Evolutionary conservation across 2,329 filamentous ascomycete genomes (phyloP), one percentile per base, ranked within the genome.

Genomic region (Acrodontium crateriforme): DNA sequence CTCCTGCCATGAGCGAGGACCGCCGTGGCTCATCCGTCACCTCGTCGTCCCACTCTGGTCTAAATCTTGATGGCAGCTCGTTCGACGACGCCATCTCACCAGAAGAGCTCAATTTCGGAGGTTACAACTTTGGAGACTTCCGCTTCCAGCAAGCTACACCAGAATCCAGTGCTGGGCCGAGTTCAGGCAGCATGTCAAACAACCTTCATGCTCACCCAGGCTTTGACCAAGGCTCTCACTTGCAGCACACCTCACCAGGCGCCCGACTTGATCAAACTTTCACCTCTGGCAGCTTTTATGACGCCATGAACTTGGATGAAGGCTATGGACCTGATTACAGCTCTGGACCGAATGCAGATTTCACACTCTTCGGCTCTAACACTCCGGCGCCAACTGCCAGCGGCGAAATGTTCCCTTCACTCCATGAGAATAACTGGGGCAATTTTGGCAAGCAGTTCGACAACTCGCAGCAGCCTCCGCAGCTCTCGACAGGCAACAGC

Each of bases 181-280:
- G 20, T 4, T 22, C 20, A n/a, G 20, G 20, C 13, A 10, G 13
- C 8, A 5, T 22, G 8, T 22, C 20, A 12, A 12, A n/a, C 10
- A n/a, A 10, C 4, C n/a, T n/a, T n/a, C 30, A 30, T 14, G 37
- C 36, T 25, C n/a, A n/a, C n/a, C n/a, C n/a, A n/a, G n/a, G n/a
- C n/a, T n/a, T n/a, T n/a, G n/a, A n/a, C n/a, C n/a, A n/a, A n/a
- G 32, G 31, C 47, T 41, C 38, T n/a, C 41, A 39, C 23, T 32
- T 33, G 9, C 55, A 63, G 15, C 74, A 80, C 35, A 67, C 82
- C 36, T 83, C 78, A 3, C 76, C 77, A 6, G 63, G 65, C 29
- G 78, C 74, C 4, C 76, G 81, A 78, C 66, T 53, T 78, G 77
- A 7, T 73, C 78, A 25, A 64, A 65, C 45, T 0, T 47, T 49